Base-by-base conservation (phyloP, 371 early-diverging fungal genomes). In the Apophysomyces variabilis region DNA sequence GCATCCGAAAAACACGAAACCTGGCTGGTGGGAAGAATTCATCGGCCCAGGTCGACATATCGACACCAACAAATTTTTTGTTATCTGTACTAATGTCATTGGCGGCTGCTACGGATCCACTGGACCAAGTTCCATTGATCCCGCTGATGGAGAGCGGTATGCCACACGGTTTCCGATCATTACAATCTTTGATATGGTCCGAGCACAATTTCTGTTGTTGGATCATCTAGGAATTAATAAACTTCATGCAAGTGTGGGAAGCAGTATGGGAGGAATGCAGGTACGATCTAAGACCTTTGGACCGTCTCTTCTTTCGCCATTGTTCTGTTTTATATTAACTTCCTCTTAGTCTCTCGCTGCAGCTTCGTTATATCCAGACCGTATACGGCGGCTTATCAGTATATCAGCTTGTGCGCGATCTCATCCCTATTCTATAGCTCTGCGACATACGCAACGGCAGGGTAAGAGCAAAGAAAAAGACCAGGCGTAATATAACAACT, bases 11-110 rank as follows among this genome's bases (percentile, higher is more conserved):
- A 95, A 96, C 74, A 73, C 67, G n/a, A 82, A 85, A 13, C 88
- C 92, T 4, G 98, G 98, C 32, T 98, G 98, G 98, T 98, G 98
- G 98, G 97, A 98, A 71, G 89, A 90, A 70, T 98, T 98, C 68
- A 98, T 98, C 61, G 98, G 94, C 0, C 91, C 94, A 9, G 94
- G 94, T 7, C 66, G 82, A 32, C 84, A 91, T 9, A 87, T 95
- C 39, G 95, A 95, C 68, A 95, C 94, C 57, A 87, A 93, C 82
- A 87, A 88, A 67, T 95, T 91, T 75, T 93, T 88, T 78, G 92
- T 95, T 1, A 89, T 95, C 58, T 95, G 95, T 65, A 92, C 95
- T 4, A 95, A 94, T 73, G 92, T 91, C 13, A 81, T 95, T 60
- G 95, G 95, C 45, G 93, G 94, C 0, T 95, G 95, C 68, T 94